Evolutionary conservation across 345 rosid genomes (phyloP).

Genomic region (Brassica cretica): DNA sequence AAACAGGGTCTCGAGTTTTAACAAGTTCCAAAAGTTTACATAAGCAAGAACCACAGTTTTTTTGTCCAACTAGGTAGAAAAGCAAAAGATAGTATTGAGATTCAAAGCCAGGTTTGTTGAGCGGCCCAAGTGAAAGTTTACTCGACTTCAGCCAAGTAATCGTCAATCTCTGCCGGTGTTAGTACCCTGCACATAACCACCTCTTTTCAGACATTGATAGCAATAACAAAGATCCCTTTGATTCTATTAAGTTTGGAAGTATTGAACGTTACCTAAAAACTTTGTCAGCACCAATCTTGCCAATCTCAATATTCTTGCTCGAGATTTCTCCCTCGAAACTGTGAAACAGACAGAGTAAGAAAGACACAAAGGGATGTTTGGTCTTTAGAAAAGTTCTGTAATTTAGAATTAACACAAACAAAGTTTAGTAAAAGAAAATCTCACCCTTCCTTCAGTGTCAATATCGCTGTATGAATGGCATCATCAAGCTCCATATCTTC

Average conservation of each 20-base stretch:
- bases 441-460: slow-evolving; percentile 96
- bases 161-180: slow-evolving; percentile 78
- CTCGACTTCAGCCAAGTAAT: slow-evolving; percentile 53
- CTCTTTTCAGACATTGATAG: slow-evolving; percentile 3
- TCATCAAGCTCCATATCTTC: slow-evolving; percentile 99
- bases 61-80: neutral
- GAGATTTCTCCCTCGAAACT: slow-evolving; percentile 96
- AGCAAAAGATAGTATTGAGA: neutral
- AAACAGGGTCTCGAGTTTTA: neutral
- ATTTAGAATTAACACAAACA: neutral
- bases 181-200: slow-evolving; percentile 57
- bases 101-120: neutral
- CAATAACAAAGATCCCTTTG: neutral
- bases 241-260: slow-evolving; percentile 2
- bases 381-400: no score
- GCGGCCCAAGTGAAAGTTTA: slow-evolving; percentile 33
- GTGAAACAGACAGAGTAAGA: neutral
- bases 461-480: slow-evolving; percentile 96
- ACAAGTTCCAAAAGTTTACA: slow-evolving; percentile 25
- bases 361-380: neutral
- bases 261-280: slow-evolving; percentile 61
- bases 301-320: slow-evolving; percentile 86
- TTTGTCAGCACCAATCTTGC: slow-evolving; percentile 74
- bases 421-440: neutral
- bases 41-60: slow-evolving; percentile 9